These are phyloP conservation scores for Persicaria tinctoria DNA, from an alignment of 148 eudicot species.

Conservation along the genomic window DNA sequence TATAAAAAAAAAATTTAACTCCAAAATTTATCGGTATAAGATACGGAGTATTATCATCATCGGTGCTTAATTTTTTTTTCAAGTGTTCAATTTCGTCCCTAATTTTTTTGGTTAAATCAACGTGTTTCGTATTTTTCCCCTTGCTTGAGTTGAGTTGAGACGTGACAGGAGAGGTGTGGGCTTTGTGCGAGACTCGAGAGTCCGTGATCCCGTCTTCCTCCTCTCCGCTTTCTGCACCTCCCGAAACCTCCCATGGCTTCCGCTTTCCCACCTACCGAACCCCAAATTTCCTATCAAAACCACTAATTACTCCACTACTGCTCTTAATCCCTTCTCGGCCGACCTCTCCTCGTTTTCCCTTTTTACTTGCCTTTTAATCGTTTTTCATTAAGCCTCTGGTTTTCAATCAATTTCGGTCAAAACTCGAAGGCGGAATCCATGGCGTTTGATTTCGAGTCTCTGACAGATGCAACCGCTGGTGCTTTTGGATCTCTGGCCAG, in stretches of 20 bases:
- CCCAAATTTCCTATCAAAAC: not conserved
- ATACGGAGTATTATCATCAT: no score
- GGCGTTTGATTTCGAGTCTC: constrained; percentile 74
- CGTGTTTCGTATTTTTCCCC: no score
- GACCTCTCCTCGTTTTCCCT: not conserved
- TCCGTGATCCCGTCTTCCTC: not conserved
- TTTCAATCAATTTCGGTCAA: not conserved
- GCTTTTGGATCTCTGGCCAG: constrained; percentile 88
- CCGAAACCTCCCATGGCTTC: not conserved
- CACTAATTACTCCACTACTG: not conserved
- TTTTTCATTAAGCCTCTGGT: not conserved
- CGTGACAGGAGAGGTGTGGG: not conserved
- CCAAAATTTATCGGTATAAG: no score
- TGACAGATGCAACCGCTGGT: constrained; percentile 86
- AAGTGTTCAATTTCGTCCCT: no score
- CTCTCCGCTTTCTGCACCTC: not conserved
- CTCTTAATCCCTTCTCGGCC: not conserved
- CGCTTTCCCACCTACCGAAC: not conserved
- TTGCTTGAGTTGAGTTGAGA: no score
- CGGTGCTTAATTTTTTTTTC: no score
- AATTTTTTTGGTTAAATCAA: no score
- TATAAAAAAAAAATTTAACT: no score
- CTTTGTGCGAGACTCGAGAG: not conserved
- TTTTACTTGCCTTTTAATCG: no score
- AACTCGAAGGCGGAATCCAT: constrained; percentile 14